Conservation (phyloP, 2,329 filamentous ascomycete species). For the Zymoseptoria crescenta region DNA sequence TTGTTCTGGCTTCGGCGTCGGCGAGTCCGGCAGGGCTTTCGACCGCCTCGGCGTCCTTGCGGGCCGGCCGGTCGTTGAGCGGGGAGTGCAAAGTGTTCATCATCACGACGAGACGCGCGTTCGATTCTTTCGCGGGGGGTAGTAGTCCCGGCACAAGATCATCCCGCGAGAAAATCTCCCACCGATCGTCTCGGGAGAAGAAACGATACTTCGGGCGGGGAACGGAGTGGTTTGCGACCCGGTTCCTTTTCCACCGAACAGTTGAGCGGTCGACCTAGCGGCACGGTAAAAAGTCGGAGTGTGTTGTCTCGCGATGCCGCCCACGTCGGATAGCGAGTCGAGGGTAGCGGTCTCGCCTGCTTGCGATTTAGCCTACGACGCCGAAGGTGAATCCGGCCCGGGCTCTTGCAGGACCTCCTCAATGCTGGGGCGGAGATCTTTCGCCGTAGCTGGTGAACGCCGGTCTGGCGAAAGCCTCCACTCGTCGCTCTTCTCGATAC, state of each 20-base stretch:
- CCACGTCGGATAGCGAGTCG: not conserved
- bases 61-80: not conserved
- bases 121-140: too few species aligned
- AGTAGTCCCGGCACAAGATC: too few species aligned
- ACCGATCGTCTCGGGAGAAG: slow-evolving; percentile 6
- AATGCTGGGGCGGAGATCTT: not conserved
- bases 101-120: too few species aligned
- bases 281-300: too few species aligned
- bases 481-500: not conserved
- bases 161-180: slow-evolving; percentile 6
- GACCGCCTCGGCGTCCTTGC: not conserved
- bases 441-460: not conserved
- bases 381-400: not conserved
- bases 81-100: not conserved
- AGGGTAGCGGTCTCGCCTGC: not conserved
- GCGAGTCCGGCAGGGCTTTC: not conserved
- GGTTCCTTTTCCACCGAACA: slow-evolving; percentile 5
- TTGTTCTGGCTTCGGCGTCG: not conserved
- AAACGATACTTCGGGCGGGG: slow-evolving; percentile 14
- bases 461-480: not conserved
- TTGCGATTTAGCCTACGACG: not conserved
- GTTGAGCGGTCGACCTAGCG: slow-evolving; percentile 6
- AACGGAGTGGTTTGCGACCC: slow-evolving; percentile 14
- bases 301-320: not conserved
- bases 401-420: not conserved